phyloP scores from a whole-genome alignment of 164 flowering plant species.

The Liriodendron chinense region DNA sequence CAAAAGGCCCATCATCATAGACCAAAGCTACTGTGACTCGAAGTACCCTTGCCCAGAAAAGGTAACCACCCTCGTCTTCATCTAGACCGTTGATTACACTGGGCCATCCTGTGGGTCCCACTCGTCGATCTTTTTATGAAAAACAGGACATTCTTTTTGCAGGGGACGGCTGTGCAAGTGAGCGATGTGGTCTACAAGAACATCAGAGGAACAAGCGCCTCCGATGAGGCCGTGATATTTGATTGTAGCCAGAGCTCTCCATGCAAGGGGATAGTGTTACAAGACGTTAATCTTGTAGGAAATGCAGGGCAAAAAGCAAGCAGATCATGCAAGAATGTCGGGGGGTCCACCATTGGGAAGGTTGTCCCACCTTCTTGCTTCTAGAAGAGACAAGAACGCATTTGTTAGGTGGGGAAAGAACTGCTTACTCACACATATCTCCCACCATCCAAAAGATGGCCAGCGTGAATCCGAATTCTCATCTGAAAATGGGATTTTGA shows the following conservation, averaged over 20 bases:
- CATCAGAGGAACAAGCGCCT: conserved; percentile 50
- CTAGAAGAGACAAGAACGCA: not conserved
- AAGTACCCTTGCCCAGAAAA: conserved; percentile 34
- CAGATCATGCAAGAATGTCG: conserved; percentile 32
- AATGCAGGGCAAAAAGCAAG: conserved; percentile 7
- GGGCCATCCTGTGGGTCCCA: too few relatives aligned
- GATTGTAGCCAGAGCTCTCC: conserved; percentile 45
- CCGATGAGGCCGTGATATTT: conserved; percentile 36
- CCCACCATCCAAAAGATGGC: too few relatives aligned
- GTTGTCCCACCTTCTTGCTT: conserved; percentile 16
- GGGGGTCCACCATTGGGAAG: conserved; percentile 14
- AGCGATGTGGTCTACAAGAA: conserved; percentile 38
- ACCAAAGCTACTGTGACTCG: conserved; percentile 57
- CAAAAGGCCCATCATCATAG: conserved; percentile 46
- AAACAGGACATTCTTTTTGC: not conserved
- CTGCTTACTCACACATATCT: too few relatives aligned
- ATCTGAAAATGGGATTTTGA: too few relatives aligned
- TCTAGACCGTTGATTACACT: too few relatives aligned
- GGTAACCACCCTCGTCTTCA: conserved; percentile 18
- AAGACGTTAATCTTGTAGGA: conserved; percentile 29
- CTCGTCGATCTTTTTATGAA: too few relatives aligned
- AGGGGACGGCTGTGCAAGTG: conserved; percentile 47
- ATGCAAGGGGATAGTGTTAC: conserved; percentile 37
- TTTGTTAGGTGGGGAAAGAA: too few relatives aligned
- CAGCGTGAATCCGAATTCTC: too few relatives aligned